Percentiles rank a stretch among this genome's conserved stretches.
These are phyloP conservation scores for Cercophora newfieldiana DNA, from an alignment of 495 filamentous ascomycete genomes.

Conservation along the genomic window DNA sequence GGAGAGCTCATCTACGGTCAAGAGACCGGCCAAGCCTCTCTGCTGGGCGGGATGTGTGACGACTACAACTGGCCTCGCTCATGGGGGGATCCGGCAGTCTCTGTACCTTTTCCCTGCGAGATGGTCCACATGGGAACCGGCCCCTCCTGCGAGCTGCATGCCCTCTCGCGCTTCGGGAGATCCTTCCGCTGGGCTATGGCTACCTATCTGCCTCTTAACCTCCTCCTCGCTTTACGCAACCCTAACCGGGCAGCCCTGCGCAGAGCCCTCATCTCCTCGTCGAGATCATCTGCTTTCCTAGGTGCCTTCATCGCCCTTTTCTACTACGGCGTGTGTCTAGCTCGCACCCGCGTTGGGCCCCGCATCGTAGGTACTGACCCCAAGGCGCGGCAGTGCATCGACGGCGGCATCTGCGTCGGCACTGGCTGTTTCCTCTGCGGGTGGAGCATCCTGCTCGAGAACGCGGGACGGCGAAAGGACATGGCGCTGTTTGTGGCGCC, in stretches of 20 bases:
- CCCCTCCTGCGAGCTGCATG: conserved; percentile 76
- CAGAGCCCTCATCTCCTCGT: conserved; percentile 59
- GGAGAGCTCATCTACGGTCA: conserved; percentile 72
- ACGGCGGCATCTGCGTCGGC: conserved; percentile 69
- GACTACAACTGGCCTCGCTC: conserved; percentile 67
- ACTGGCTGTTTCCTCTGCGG: conserved; percentile 79
- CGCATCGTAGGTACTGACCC: conserved; percentile 56
- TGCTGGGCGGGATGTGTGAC: conserved; percentile 73
- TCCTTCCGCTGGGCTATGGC: conserved; percentile 74
- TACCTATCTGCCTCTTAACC: conserved; percentile 79
- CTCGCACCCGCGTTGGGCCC: conserved; percentile 78
- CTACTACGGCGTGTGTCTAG: conserved; percentile 86
- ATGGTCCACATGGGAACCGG: conserved; percentile 81
- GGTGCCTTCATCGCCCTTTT: conserved; percentile 79
- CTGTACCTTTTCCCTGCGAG: conserved; percentile 80
- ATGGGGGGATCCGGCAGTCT: conserved; percentile 76
- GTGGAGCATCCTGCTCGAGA: conserved; percentile 80
- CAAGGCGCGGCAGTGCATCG: conserved; percentile 43
- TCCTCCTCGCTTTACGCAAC: conserved; percentile 61
- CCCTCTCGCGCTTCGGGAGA: conserved; percentile 64
- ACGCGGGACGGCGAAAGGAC: conserved; percentile 67
- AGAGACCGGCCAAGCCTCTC: conserved; percentile 69
- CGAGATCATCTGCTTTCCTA: conserved; percentile 79
- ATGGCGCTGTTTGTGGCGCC: conserved; percentile 85
- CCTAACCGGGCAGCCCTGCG: conserved; percentile 43